Evolutionary conservation across 495 filamentous ascomycete genomes (phyloP), one percentile per base, ranked within the genome.

Genomic region (Lepraria neglecta): DNA sequence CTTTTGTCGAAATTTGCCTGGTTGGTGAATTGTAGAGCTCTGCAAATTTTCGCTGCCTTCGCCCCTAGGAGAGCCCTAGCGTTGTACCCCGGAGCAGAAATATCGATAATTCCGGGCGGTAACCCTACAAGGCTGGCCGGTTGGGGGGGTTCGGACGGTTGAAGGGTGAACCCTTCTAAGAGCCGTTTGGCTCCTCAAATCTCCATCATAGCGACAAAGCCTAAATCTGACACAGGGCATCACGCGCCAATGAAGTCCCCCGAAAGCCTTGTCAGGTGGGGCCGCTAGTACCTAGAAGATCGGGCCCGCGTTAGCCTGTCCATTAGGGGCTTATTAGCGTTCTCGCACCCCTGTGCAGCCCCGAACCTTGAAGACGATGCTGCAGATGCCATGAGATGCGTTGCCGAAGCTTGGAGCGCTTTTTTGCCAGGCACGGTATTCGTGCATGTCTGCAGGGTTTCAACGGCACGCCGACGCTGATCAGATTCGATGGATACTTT

Each of bases 351-450:
- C 24, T 24, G 24, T 24, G 2, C 24, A 24, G 24, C 46, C 46
- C 46, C 21, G 46, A 24, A 50, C 21, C 45, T 24, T 47, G 45
- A 4, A 0, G 21, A 19, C 21, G 4, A 28, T 50, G 28, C 46
- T 50, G 46, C 46, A 50, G 46, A 1, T 50, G 46, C 46, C 46
- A 50, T 50, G 46, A 17, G 46, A 50, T 4, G 21, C 21, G 46
- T 19, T 19, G 6, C 28, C 46, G 46, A 12, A 27, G 46, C 28
- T 6, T 50, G 46, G 46, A 50, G 46, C 46, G 46, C 46, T 50
- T 50, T 7, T 24, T 4, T 12, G 2, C 46, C 46, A 50, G 46
- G 19, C 46, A 50, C 46, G 19, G 46, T 27, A 28, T 14, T 24
- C 24, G 2, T 24, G 24, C 24, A 24, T 24, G 24, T 50, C 6